Percentiles rank a stretch among this genome's conserved stretches.
These are phyloP conservation scores for Mortierella sp. DNA, from an alignment of 371 early-diverging fungal genomes.

Conservation along the genomic window DNA sequence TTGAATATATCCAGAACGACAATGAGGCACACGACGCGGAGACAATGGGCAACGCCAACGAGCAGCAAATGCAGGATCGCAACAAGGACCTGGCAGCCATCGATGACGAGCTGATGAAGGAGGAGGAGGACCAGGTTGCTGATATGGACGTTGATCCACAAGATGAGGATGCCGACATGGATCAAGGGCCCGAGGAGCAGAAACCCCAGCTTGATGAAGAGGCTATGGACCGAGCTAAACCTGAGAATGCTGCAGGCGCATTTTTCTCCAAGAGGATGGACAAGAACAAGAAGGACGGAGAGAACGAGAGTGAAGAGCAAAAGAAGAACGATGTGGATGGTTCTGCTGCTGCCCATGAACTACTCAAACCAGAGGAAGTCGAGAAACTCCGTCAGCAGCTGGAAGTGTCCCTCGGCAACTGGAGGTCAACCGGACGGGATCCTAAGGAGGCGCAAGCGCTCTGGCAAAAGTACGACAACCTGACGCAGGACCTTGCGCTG, in stretches of 20 bases:
- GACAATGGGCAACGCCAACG: constrained; percentile 79
- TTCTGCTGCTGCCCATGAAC: constrained; percentile 59
- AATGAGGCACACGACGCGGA: constrained; percentile 80
- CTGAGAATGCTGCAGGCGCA: constrained; percentile 51
- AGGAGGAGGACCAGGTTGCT: constrained; percentile 62
- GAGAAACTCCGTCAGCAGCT: constrained; percentile 71
- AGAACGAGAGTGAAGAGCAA: constrained; percentile 48
- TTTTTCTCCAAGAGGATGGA: constrained; percentile 53
- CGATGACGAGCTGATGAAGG: constrained; percentile 63
- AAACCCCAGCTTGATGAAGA: constrained; percentile 52
- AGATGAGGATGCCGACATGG: constrained; percentile 58
- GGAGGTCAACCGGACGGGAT: constrained; percentile 71
- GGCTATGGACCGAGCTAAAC: constrained; percentile 38
- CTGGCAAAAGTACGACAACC: constrained; percentile 90
- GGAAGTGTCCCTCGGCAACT: constrained; percentile 62
- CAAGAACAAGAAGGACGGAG: constrained; percentile 46
- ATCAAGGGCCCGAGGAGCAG: constrained; percentile 55
- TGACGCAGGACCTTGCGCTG: constrained; percentile 90
- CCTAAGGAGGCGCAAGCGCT: constrained; percentile 76
- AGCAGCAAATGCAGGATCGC: constrained; percentile 77
- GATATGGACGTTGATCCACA: constrained; percentile 68
- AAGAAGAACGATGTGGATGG: constrained; percentile 29
- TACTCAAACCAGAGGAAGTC: constrained; percentile 67
- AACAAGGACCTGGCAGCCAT: constrained; percentile 62
- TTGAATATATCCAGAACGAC: constrained; percentile 83